Conservation (phyloP, 257 asterid species). For the Hygrophila difformis region DNA sequence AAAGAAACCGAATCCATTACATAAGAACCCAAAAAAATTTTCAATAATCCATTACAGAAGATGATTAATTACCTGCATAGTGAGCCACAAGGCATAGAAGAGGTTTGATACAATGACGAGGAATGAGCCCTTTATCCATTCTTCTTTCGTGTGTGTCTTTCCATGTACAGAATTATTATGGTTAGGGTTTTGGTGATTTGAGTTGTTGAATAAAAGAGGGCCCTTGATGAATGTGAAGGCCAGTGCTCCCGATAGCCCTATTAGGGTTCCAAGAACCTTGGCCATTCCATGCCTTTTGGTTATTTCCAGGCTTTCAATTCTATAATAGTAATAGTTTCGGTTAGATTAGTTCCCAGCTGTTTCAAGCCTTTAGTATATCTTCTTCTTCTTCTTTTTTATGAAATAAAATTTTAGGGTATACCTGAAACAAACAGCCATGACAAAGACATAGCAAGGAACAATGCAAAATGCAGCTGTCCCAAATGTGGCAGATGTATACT, state of each 20-base stretch:
- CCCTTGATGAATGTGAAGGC: conserved; percentile 51
- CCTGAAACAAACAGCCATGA: conserved; percentile 35
- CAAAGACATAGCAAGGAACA: conserved; percentile 43
- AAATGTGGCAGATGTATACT: conserved; percentile 52
- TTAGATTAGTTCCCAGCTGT: too few species aligned
- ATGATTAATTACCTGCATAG: conserved; percentile 73
- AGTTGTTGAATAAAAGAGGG: conserved; percentile 28
- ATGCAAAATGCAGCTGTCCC: conserved; percentile 43
- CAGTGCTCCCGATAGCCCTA: conserved; percentile 43
- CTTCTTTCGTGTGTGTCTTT: conserved; percentile 22
- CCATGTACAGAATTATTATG: too few species aligned
- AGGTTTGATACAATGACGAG: conserved; percentile 34
- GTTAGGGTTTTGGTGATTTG: conserved; percentile 7
- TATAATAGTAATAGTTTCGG: too few species aligned
- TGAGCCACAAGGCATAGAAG: conserved; percentile 47
- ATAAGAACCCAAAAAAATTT: too few species aligned
- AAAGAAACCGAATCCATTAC: too few species aligned
- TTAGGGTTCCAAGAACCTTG: conserved; percentile 37
- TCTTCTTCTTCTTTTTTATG: too few species aligned
- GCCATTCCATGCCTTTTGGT: conserved; percentile 42
- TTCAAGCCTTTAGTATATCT: too few species aligned
- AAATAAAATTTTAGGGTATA: too few species aligned
- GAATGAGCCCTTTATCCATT: conserved; percentile 59
- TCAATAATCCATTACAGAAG: too few species aligned
- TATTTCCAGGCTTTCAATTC: conserved; percentile 38